These are phyloP conservation scores for Pestalotiopsis sp. DNA, from an alignment of 2,329 filamentous ascomycete species.

Conservation along the genomic window DNA sequence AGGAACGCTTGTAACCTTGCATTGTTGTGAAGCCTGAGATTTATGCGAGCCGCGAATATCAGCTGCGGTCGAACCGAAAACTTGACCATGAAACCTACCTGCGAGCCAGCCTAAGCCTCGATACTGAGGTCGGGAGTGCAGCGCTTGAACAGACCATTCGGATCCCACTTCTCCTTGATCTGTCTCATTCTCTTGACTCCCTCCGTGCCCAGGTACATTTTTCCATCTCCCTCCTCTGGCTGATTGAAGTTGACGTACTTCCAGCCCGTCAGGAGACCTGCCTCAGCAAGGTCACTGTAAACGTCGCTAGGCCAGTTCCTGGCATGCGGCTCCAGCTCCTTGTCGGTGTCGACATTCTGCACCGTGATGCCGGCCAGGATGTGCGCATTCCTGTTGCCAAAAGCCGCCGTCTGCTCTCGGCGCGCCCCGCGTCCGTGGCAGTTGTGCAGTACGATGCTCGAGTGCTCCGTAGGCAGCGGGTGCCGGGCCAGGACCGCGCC, in stretches of 20 bases:
- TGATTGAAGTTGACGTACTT: conserved; percentile 14
- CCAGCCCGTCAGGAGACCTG: conserved; percentile 5
- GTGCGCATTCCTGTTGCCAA: conserved; percentile 8
- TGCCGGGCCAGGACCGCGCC: conserved; percentile 8
- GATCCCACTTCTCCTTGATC: conserved; percentile 9
- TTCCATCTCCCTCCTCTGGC: conserved; percentile 10
- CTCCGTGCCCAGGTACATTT: conserved; percentile 12
- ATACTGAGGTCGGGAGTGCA: conserved; percentile 11
- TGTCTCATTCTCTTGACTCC: conserved; percentile 8
- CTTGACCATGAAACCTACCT: too few species aligned
- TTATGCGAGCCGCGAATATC: too few species aligned
- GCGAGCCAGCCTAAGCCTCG: too few species aligned
- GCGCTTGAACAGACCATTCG: conserved; percentile 1
- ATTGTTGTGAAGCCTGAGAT: too few species aligned
- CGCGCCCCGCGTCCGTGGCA: conserved; percentile 11
- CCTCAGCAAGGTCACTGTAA: conserved; percentile 1
- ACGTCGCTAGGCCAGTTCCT: background rate
- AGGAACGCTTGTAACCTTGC: too few species aligned
- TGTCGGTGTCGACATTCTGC: background rate
- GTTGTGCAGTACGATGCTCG: conserved; percentile 12
- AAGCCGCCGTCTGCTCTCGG: conserved; percentile 4
- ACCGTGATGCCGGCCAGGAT: conserved; percentile 5
- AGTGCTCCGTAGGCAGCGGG: conserved; percentile 7
- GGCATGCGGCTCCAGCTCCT: background rate
- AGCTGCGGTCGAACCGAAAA: too few species aligned